These are phyloP conservation scores for Ceratocystis albifundus DNA, from an alignment of 2,329 filamentous ascomycete species.

Conservation along the genomic window DNA sequence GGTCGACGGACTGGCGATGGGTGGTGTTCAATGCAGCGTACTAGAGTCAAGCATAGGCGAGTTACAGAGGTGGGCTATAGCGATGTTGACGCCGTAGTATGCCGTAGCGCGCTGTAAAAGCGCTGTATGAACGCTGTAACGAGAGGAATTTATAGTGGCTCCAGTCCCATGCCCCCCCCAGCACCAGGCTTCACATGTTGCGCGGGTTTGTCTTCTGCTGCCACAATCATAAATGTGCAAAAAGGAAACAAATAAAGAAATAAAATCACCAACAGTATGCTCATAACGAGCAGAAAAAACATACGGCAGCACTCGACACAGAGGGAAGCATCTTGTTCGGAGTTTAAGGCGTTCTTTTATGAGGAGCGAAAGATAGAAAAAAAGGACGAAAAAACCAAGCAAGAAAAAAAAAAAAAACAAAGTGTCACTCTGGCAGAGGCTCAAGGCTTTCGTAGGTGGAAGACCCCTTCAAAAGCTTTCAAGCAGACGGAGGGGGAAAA, in stretches of 20 bases:
- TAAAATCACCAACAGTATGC: background rate
- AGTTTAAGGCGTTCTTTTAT: conserved; percentile 3
- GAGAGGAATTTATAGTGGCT: background rate
- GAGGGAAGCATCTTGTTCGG: conserved; percentile 19
- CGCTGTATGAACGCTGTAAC: background rate
- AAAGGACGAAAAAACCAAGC: background rate
- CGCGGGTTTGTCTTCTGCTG: background rate
- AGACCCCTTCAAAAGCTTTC: conserved; percentile 7
- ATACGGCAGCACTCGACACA: conserved; percentile 23
- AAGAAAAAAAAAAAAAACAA: conserved; percentile 5
- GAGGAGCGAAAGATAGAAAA: conserved; percentile 6
- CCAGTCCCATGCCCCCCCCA: background rate
- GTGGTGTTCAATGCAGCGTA: too few relatives aligned
- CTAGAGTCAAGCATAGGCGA: too few relatives aligned
- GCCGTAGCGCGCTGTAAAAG: background rate
- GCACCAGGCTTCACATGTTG: background rate
- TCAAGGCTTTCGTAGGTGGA: background rate
- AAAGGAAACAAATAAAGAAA: conserved; percentile 6
- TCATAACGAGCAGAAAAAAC: background rate
- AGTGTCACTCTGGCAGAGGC: background rate
- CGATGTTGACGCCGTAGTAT: too few relatives aligned
- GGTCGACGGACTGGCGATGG: too few relatives aligned
- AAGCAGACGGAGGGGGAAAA: background rate
- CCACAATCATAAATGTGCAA: background rate
- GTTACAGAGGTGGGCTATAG: too few relatives aligned